A percentile compares a stretch with the other conserved stretches of the same genome.
phyloP scores from a whole-genome alignment of 1,139 yeast species.

The Pichia sp. region DNA sequence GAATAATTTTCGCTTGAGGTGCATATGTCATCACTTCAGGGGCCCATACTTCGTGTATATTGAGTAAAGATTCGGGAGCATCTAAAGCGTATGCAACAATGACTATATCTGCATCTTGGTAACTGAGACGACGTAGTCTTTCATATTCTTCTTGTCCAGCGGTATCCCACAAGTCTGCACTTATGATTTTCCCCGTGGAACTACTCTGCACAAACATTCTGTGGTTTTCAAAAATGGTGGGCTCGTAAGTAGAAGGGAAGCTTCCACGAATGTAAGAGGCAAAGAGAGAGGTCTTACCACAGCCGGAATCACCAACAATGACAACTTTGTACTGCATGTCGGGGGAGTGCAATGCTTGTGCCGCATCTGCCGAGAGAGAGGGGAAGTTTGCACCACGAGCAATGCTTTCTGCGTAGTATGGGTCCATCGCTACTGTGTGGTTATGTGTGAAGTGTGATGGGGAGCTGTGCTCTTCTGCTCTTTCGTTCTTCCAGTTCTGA shows the following conservation, averaged over 20 bases:
- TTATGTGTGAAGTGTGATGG: too few species aligned
- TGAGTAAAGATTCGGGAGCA: slow-evolving; percentile 54
- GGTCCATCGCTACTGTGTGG: too few species aligned
- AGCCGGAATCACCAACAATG: slow-evolving; percentile 92
- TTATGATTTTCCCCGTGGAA: slow-evolving; percentile 41
- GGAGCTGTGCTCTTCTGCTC: too few species aligned
- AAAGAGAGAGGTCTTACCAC: slow-evolving; percentile 86
- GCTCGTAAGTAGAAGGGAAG: slow-evolving; percentile 68
- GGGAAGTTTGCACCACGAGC: too few species aligned
- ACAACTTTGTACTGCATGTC: slow-evolving; percentile 69
- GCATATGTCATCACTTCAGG: slow-evolving; percentile 84
- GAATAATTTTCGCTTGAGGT: slow-evolving; percentile 65
- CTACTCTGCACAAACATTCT: slow-evolving; percentile 48
- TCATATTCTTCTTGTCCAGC: slow-evolving; percentile 95
- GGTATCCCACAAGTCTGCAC: slow-evolving; percentile 73
- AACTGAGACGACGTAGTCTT: slow-evolving; percentile 72
- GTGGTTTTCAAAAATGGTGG: slow-evolving; percentile 85
- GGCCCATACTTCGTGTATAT: slow-evolving; percentile 76
- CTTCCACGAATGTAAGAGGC: slow-evolving; percentile 75
- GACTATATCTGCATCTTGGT: slow-evolving; percentile 73
- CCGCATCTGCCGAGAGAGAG: too few species aligned
- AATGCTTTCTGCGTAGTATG: too few species aligned
- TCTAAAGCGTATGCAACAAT: slow-evolving; percentile 73
- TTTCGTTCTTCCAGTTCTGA: too few species aligned
- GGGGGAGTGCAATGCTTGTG: too few species aligned